Base-by-base conservation (phyloP, 2,329 filamentous ascomycete species). In the Aspergillus carbonarius region DNA sequence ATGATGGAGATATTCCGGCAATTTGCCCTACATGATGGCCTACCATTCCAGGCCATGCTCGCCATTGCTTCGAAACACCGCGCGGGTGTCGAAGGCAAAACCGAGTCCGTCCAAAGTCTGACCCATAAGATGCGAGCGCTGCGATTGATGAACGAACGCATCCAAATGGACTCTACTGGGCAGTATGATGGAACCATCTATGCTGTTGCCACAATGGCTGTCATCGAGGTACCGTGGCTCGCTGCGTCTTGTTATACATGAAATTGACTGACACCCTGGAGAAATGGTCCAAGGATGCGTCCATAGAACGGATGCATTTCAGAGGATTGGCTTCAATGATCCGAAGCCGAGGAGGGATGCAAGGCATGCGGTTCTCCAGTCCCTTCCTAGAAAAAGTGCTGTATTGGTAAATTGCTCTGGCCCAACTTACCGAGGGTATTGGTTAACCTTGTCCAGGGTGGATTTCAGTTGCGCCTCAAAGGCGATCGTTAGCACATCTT, bases 251-350 rank as follows among this genome's bases (percentile, higher is more conserved):
- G 30, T 25, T 57, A 4, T 20, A 17, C 10, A 34, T 55, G 17
- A 30, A 20, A 5, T 27, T 44, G 34, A 42, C 66, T 68, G 30
- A 68, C 46, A 17, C 10, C 23, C n/a, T 55, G 34, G 34, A 72
- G 70, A 72, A 72, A 72, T 72, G 70, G 70, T 72, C 70, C 13
- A 71, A 70, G 59, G 70, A 71, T 60, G 60, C 65, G 5, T 66
- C 62, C 3, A 67, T 71, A 52, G 70, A 72, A 62, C 64, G 61
- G 23, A 67, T 70, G 64, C 70, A 72, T 55, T 68, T 70, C 37
- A 62, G 63, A 40, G 70, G 70, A 5, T 60, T 72, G 23, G 60
- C 64, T 4, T 66, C 69, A 34, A 63, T 72, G 61, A 63, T 72
- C 15, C 62, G 67, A 50, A 65, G 66, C 46, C 66, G 70, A 32